Evolutionary conservation across 495 filamentous ascomycete genomes (phyloP).

Genomic region (Penicillium psychrofluorescens): DNA sequence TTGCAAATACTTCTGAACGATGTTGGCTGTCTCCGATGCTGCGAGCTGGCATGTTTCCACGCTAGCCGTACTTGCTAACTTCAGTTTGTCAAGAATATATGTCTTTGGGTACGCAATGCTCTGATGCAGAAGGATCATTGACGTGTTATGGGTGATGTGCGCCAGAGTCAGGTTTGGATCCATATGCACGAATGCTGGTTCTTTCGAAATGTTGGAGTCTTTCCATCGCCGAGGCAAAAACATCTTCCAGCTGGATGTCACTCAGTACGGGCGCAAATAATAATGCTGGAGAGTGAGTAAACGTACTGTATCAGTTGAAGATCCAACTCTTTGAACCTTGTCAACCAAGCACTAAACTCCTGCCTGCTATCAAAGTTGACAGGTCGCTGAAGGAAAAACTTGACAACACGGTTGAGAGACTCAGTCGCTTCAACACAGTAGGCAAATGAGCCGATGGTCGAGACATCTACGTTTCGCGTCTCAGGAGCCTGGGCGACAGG

Average conservation of each 20-base stretch:
- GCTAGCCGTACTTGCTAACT: neutral
- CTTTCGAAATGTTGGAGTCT: conserved; percentile 1
- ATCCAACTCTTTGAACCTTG: conserved; percentile 13
- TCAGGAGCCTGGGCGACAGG: no score
- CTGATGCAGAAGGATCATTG: conserved; percentile 10
- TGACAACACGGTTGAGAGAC: conserved; percentile 1
- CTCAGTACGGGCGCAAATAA: no score
- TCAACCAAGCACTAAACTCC: conserved; percentile 28
- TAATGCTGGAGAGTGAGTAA: neutral
- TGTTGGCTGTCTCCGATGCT: conserved; percentile 1
- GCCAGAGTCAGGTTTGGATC: conserved; percentile 10
- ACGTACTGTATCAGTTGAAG: conserved; percentile 10
- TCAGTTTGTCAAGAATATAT: no score
- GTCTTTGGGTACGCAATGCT: conserved; percentile 4
- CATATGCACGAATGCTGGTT: neutral
- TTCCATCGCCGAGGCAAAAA: conserved; percentile 32
- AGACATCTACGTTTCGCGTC: neutral
- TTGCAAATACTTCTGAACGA: conserved; percentile 1
- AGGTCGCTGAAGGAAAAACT: conserved; percentile 7
- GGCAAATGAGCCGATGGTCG: conserved; percentile 10
- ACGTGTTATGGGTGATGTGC: conserved; percentile 10
- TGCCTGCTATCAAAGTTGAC: conserved; percentile 16
- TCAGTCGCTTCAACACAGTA: conserved; percentile 20
- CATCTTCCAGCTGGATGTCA: conserved; percentile 28
- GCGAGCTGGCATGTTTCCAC: conserved; percentile 6